Conservation (phyloP, 805 yeast species). For the Nakazawaea siamensis region DNA sequence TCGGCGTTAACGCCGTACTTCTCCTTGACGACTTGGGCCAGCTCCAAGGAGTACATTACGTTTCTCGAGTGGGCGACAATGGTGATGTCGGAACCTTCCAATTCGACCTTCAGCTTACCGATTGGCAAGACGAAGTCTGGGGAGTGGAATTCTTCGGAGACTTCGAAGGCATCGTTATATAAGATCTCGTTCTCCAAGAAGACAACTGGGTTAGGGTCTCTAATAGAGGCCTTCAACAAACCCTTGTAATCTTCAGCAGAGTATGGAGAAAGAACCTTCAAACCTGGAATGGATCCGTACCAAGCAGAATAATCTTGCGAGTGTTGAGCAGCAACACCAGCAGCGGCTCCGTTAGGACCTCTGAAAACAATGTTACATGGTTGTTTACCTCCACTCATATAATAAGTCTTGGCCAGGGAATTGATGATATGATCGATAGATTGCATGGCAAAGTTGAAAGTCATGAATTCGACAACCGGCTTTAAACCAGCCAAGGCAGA, state of each 20-base stretch:
- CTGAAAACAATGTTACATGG: slow-evolving; percentile 96
- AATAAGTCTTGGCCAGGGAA: slow-evolving; percentile 97
- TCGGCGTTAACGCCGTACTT: slow-evolving; percentile 86
- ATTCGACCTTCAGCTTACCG: slow-evolving; percentile 93
- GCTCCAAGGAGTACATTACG: slow-evolving; percentile 76
- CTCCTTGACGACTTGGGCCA: slow-evolving; percentile 81
- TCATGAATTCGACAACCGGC: slow-evolving; percentile 98
- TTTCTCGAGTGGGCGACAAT: slow-evolving; percentile 90
- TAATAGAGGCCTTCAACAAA: slow-evolving; percentile 87
- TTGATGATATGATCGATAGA: slow-evolving; percentile 97
- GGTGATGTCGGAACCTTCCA: slow-evolving; percentile 85
- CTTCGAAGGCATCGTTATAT: slow-evolving; percentile 86
- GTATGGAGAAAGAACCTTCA: slow-evolving; percentile 93
- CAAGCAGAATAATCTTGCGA: slow-evolving; percentile 96
- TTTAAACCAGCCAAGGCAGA: slow-evolving; percentile 94
- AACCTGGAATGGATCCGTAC: slow-evolving; percentile 98
- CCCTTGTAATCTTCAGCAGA: slow-evolving; percentile 96
- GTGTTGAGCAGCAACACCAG: slow-evolving; percentile 99
- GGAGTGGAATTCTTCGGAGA: slow-evolving; percentile 81
- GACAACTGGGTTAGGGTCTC: slow-evolving; percentile 98
- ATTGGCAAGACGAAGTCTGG: slow-evolving; percentile 89
- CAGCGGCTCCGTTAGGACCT: slow-evolving; percentile 99
- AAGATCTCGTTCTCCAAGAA: slow-evolving; percentile 93
- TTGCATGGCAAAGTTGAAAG: slow-evolving; percentile 99
- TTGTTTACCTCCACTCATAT: slow-evolving; percentile 99